phyloP scores from a whole-genome alignment of 2,329 filamentous ascomycete genomes.

The Zasmidium citrigriseum region DNA sequence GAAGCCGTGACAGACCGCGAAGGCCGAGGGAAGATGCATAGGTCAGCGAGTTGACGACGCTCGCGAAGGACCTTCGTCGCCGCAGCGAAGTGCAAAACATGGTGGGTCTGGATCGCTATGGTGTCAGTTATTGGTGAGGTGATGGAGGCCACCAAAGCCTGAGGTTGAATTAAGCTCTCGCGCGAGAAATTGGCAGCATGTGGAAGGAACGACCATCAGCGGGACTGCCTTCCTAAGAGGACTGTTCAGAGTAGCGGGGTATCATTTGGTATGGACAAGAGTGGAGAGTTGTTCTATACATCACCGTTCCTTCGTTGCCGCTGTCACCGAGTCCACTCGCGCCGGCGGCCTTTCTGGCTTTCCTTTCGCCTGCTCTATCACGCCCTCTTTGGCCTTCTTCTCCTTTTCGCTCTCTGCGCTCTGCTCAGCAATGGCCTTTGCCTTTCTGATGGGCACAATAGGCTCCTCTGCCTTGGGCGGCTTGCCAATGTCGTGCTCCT shows the following conservation, averaged over 20 bases:
- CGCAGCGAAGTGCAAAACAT: conserved; percentile 47
- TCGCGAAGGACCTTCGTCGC: conserved; percentile 40
- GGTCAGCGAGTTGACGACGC: conserved; percentile 37
- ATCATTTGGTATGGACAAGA: conserved; percentile 17
- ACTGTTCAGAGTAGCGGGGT: conserved; percentile 17
- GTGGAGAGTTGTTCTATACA: conserved; percentile 15
- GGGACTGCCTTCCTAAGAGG: not conserved
- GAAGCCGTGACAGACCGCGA: conserved; percentile 28
- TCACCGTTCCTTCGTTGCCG: conserved; percentile 27
- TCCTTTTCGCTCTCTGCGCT: conserved; percentile 11
- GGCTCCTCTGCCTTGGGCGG: conserved; percentile 12
- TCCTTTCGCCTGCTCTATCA: not conserved
- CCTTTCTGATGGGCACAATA: conserved; percentile 5
- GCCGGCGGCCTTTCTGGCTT: conserved; percentile 11
- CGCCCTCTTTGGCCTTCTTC: conserved; percentile 4
- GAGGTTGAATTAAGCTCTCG: not conserved
- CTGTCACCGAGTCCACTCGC: conserved; percentile 23
- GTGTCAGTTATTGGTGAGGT: not conserved
- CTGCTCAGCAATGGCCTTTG: conserved; percentile 7
- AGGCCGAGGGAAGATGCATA: conserved; percentile 25
- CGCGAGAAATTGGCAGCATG: not conserved
- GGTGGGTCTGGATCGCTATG: not conserved
- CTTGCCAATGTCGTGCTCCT: conserved; percentile 14
- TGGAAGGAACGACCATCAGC: not conserved
- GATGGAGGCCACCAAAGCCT: not conserved